A percentile compares a stretch with the other conserved stretches of the same genome.
phyloP scores from a whole-genome alignment of 2,329 filamentous ascomycete species.

The Pseudophaeomoniella oleicola region DNA sequence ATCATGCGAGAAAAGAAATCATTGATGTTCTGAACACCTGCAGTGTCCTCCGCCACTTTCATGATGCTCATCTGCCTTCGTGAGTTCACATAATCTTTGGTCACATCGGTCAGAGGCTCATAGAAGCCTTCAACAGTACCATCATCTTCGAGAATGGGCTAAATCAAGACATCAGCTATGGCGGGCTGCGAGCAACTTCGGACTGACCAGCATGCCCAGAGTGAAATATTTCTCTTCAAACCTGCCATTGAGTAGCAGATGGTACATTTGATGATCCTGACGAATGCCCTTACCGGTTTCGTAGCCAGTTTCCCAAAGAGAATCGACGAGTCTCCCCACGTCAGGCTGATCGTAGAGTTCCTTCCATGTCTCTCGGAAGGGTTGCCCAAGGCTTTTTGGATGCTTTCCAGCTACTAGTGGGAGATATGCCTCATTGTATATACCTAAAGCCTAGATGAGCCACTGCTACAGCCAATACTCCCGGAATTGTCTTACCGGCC shows the following conservation, averaged over 20 bases:
- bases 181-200: background rate
- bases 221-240: conserved; percentile 72
- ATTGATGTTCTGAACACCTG: conserved; percentile 55
- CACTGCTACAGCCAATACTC: background rate
- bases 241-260: conserved; percentile 53
- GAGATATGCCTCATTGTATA: conserved; percentile 61
- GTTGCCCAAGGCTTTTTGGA: conserved; percentile 58
- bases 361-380: conserved; percentile 52
- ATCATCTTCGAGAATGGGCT: conserved; percentile 56
- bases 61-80: conserved; percentile 64
- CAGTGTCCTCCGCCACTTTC: conserved; percentile 62
- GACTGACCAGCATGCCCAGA: conserved; percentile 48
- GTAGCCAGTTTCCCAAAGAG: conserved; percentile 51
- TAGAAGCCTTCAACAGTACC: conserved; percentile 63
- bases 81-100: conserved; percentile 61
- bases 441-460: conserved; percentile 44
- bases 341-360: conserved; percentile 63
- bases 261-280: conserved; percentile 70
- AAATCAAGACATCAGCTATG: background rate
- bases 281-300: conserved; percentile 62
- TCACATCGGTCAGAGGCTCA: conserved; percentile 72
- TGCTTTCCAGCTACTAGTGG: conserved; percentile 63
- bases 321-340: conserved; percentile 27
- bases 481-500: background rate
- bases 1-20: conserved; percentile 60